Percentiles rank a stretch among this genome's conserved stretches.
Evolutionary conservation across 768 basidiomycete genomes (phyloP).

Genomic region (Kwoniella botswanensis): DNA sequence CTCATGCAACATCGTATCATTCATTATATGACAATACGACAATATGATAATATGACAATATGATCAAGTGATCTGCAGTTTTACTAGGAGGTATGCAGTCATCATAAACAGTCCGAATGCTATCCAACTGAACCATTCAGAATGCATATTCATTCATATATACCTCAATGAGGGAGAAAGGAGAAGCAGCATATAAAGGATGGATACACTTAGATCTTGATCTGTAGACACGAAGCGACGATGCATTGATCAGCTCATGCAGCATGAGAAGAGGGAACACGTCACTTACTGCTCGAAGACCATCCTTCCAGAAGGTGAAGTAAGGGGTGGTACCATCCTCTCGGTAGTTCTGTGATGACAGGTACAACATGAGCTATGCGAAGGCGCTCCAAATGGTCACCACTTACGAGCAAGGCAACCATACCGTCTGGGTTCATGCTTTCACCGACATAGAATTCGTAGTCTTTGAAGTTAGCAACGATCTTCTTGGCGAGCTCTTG

Average conservation of each 20-base stretch:
- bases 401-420: conserved; percentile 75
- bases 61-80: too few species aligned
- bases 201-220: conserved; percentile 41
- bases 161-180: background rate
- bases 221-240: conserved; percentile 11
- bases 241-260: background rate
- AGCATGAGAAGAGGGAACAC: background rate
- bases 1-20: too few species aligned
- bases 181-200: background rate
- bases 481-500: conserved; percentile 82
- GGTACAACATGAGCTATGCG: background rate
- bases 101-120: too few species aligned
- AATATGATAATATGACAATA: too few species aligned
- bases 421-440: conserved; percentile 79
- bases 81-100: too few species aligned
- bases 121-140: background rate
- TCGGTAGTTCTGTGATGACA: conserved; percentile 71
- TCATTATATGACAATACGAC: too few species aligned
- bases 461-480: conserved; percentile 86
- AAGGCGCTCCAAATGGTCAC: too few species aligned
- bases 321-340: conserved; percentile 69
- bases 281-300: conserved; percentile 69
- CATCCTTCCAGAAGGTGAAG: conserved; percentile 96
- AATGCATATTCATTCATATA: conserved; percentile 15
- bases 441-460: conserved; percentile 72